These are phyloP conservation scores for Didymella sp. DNA, from an alignment of 2,329 filamentous ascomycete genomes.

Conservation along the genomic window DNA sequence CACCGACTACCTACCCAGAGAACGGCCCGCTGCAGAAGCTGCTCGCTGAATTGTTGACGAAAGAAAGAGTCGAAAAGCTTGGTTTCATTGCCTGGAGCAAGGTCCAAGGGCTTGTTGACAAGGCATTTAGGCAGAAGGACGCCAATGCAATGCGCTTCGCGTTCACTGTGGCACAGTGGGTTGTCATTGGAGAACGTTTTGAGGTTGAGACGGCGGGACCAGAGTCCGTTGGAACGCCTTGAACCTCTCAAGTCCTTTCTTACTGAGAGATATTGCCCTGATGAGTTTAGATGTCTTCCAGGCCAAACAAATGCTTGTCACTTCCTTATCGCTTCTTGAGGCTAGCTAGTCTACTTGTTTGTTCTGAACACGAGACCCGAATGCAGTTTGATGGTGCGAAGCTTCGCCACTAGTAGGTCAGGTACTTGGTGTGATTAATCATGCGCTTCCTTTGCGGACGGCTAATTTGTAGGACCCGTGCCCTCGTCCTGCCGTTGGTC, in stretches of 20 bases:
- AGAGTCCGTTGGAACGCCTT: background rate
- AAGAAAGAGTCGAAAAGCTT: constrained; percentile 33
- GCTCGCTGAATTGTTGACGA: constrained; percentile 32
- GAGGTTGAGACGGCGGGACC: constrained; percentile 44
- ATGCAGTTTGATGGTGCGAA: background rate
- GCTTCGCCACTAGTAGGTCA: background rate
- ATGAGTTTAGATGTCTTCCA: background rate
- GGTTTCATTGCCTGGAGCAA: constrained; percentile 48
- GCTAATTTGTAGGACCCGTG: background rate
- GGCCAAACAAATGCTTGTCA: background rate
- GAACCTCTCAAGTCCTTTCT: background rate
- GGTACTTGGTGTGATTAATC: background rate
- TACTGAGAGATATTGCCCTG: background rate
- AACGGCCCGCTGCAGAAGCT: constrained; percentile 54
- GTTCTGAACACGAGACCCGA: background rate
- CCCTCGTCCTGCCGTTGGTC: background rate
- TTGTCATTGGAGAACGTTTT: constrained; percentile 55
- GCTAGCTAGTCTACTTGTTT: background rate
- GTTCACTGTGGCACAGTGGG: constrained; percentile 53
- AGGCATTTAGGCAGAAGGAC: constrained; percentile 34
- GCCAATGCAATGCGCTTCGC: constrained; percentile 47
- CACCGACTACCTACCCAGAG: constrained; percentile 52
- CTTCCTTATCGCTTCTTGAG: background rate
- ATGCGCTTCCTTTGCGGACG: background rate
- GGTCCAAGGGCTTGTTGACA: constrained; percentile 25